These are phyloP conservation scores for Microdochium trichocladiopsis DNA, from an alignment of 2,329 filamentous ascomycete genomes.

Conservation along the genomic window DNA sequence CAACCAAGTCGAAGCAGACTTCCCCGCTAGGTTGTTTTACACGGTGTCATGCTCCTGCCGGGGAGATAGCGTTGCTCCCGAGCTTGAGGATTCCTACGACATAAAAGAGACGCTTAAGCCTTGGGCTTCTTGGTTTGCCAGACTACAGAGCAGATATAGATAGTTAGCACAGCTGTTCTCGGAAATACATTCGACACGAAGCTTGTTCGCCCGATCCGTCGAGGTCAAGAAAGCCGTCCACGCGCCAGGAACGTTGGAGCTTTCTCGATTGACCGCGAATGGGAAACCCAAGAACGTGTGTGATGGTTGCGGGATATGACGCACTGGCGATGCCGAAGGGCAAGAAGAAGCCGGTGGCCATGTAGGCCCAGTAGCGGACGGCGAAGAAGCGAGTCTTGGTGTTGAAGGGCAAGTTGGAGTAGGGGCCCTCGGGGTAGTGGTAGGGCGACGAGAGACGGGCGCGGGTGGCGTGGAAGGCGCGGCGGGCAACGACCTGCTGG, in stretches of 20 bases:
- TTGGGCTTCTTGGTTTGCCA: slow-evolving; percentile 43
- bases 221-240: too few relatives aligned
- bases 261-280: too few relatives aligned
- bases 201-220: too few relatives aligned
- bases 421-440: slow-evolving; percentile 96
- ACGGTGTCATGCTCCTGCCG: too few relatives aligned
- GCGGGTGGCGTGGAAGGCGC: slow-evolving; percentile 90
- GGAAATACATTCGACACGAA: too few relatives aligned
- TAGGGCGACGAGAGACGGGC: slow-evolving; percentile 81
- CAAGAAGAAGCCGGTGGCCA: slow-evolving; percentile 45
- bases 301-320: slow-evolving; percentile 18
- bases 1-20: neutral
- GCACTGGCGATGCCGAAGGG: slow-evolving; percentile 58
- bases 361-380: slow-evolving; percentile 74
- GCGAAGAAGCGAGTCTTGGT: slow-evolving; percentile 81
- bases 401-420: slow-evolving; percentile 96
- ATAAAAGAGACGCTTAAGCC: slow-evolving; percentile 20
- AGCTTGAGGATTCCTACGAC: too few relatives aligned
- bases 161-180: neutral
- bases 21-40: neutral
- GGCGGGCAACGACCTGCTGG: slow-evolving; percentile 64
- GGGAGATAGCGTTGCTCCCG: too few relatives aligned
- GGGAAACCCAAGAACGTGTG: neutral
- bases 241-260: too few relatives aligned
- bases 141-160: slow-evolving; percentile 26